phyloP scores from a whole-genome alignment of 2,329 filamentous ascomycete species.

The Leptographium lundbergii region DNA sequence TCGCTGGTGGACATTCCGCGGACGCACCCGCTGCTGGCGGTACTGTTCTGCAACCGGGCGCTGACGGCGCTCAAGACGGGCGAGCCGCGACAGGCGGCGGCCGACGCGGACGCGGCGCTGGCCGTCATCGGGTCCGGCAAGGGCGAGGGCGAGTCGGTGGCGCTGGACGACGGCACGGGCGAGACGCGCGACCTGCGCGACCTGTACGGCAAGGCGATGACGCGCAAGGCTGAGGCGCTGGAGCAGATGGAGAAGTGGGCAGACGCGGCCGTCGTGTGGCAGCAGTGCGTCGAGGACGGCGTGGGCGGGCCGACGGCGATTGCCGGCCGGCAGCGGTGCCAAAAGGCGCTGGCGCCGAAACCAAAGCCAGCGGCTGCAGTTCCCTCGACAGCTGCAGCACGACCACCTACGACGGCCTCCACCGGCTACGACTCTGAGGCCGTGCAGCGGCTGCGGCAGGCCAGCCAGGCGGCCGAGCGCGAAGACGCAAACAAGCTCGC shows the following conservation, averaged over 20 bases:
- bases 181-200: conserved; percentile 78
- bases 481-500: conserved; percentile 91
- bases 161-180: conserved; percentile 47
- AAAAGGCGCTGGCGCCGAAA: conserved; percentile 66
- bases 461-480: conserved; percentile 73
- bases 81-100: conserved; percentile 75
- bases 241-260: conserved; percentile 92
- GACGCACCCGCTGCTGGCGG: conserved; percentile 69
- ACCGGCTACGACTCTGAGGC: conserved; percentile 47
- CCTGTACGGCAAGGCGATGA: conserved; percentile 84
- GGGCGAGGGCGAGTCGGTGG: conserved; percentile 70
- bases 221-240: conserved; percentile 87
- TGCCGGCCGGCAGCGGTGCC: conserved; percentile 77
- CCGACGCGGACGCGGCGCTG: conserved; percentile 72
- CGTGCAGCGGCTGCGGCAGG: conserved; percentile 67
- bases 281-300: conserved; percentile 67
- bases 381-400: neutral
- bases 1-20: conserved; percentile 64
- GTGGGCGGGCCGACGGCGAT: conserved; percentile 77
- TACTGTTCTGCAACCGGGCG: conserved; percentile 85
- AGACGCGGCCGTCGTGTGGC: conserved; percentile 73
- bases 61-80: conserved; percentile 85
- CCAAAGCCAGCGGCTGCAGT: conserved; percentile 21
- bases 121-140: conserved; percentile 65
- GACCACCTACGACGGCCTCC: neutral